Conservation (phyloP, 2,329 filamentous ascomycete species). For the Teratosphaeria destructans region DNA sequence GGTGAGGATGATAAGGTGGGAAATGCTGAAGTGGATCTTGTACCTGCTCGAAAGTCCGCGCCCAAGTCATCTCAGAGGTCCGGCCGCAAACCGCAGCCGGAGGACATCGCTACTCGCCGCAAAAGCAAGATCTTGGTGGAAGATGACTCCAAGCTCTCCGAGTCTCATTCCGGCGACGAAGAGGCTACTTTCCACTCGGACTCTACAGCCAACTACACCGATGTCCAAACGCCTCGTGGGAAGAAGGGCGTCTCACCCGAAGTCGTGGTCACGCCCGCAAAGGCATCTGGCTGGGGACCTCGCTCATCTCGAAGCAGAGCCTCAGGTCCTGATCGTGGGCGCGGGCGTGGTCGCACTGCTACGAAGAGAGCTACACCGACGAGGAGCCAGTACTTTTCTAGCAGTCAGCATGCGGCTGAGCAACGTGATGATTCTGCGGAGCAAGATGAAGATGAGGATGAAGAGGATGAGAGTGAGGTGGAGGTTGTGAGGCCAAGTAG, state of each 20-base stretch:
- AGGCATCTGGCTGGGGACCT: background rate
- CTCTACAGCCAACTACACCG: background rate
- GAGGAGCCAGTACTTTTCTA: conserved; percentile 22
- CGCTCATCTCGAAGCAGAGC: background rate
- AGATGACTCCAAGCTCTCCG: background rate
- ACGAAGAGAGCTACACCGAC: conserved; percentile 17
- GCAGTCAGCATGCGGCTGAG: conserved; percentile 6
- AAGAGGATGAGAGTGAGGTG: conserved; percentile 14
- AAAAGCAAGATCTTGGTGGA: background rate
- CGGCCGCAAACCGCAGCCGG: background rate
- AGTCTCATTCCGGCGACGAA: background rate
- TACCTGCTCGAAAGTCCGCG: background rate
- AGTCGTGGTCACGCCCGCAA: background rate
- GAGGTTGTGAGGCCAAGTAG: conserved; percentile 20
- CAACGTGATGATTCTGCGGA: conserved; percentile 5
- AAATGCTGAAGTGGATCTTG: background rate
- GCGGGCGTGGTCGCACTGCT: conserved; percentile 1
- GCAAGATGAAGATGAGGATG: conserved; percentile 10
- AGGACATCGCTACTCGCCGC: background rate
- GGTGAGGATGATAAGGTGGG: conserved; percentile 3
- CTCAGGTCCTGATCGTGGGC: conserved; percentile 3
- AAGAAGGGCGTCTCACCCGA: background rate
- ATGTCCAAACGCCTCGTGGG: background rate
- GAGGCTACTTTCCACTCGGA: background rate
- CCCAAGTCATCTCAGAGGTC: conserved; percentile 1